A percentile compares a stretch with the other conserved stretches of the same genome.
These are phyloP conservation scores for Chalciporus chontae DNA, from an alignment of 768 basidiomycete species.

Conservation along the genomic window DNA sequence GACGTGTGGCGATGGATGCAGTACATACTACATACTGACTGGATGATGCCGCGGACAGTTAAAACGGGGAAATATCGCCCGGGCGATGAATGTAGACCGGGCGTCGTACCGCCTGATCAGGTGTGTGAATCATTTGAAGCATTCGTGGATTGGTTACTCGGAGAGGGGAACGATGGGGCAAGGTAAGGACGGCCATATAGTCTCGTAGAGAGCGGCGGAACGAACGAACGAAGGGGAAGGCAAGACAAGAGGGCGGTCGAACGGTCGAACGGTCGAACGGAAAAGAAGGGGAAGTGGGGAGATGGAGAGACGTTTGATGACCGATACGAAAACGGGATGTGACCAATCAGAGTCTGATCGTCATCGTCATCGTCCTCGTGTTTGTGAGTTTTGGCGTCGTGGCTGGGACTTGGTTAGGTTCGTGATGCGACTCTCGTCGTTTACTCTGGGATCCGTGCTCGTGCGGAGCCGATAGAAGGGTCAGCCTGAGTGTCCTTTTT, in stretches of 20 bases:
- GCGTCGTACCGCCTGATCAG: slow-evolving; percentile 46
- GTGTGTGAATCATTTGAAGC: slow-evolving; percentile 50
- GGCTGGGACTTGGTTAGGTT: too few relatives aligned
- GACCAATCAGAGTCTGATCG: neutral
- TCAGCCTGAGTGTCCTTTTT: too few relatives aligned
- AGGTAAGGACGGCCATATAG: neutral
- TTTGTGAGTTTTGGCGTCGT: too few relatives aligned
- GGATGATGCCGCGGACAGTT: slow-evolving; percentile 33
- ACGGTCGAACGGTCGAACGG: too few relatives aligned
- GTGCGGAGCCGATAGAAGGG: too few relatives aligned
- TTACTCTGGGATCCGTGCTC: too few relatives aligned
- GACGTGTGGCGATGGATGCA: too few relatives aligned
- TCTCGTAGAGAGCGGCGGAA: slow-evolving; percentile 9
- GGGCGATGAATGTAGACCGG: slow-evolving; percentile 49
- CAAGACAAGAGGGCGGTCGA: too few relatives aligned
- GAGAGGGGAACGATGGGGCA: neutral
- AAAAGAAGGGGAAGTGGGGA: neutral
- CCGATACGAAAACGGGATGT: neutral
- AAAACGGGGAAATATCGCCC: slow-evolving; percentile 66
- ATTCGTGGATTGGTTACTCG: slow-evolving; percentile 48
- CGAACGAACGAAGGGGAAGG: slow-evolving; percentile 44
- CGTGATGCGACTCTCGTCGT: too few relatives aligned
- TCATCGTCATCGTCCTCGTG: too few relatives aligned
- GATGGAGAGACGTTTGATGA: neutral
- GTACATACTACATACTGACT: neutral